Evolutionary conservation across 2,329 filamentous ascomycete species (phyloP).

Genomic region (Aureobasidium vineae): DNA sequence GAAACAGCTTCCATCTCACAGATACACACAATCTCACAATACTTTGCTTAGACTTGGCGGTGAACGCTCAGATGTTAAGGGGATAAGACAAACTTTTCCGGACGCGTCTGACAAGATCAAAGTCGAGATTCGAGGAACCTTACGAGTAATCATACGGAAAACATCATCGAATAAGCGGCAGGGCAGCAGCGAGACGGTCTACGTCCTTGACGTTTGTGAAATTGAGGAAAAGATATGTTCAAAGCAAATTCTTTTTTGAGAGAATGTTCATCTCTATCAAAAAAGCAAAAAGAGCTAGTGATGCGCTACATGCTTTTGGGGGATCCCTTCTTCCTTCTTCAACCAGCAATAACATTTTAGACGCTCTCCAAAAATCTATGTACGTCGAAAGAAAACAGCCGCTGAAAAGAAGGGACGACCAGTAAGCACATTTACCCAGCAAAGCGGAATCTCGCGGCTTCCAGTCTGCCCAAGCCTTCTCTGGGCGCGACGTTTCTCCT

Average conservation of each 20-base stretch:
- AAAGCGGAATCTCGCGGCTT: constrained; percentile 85
- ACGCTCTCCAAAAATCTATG: constrained; percentile 2
- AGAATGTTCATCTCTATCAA: background rate
- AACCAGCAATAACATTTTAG: background rate
- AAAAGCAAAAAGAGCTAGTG: background rate
- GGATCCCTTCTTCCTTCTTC: background rate
- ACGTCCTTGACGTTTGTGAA: too few relatives aligned
- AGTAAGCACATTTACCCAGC: constrained; percentile 30
- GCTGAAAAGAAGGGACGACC: background rate
- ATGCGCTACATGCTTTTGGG: background rate
- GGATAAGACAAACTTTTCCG: too few relatives aligned
- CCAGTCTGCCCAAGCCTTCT: constrained; percentile 82
- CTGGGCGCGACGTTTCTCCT: constrained; percentile 92
- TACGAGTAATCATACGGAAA: too few relatives aligned
- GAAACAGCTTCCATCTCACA: too few relatives aligned
- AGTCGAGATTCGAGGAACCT: too few relatives aligned
- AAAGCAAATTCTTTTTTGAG: background rate
- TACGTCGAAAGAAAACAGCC: background rate
- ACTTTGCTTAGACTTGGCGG: too few relatives aligned
- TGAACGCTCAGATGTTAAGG: too few relatives aligned
- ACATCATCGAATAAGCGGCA: too few relatives aligned
- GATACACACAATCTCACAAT: too few relatives aligned
- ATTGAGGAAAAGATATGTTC: background rate
- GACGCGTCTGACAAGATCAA: too few relatives aligned
- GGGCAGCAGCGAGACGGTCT: too few relatives aligned